Conservation (phyloP, 1,139 yeast species). For the Yamadazyma conglobata region DNA sequence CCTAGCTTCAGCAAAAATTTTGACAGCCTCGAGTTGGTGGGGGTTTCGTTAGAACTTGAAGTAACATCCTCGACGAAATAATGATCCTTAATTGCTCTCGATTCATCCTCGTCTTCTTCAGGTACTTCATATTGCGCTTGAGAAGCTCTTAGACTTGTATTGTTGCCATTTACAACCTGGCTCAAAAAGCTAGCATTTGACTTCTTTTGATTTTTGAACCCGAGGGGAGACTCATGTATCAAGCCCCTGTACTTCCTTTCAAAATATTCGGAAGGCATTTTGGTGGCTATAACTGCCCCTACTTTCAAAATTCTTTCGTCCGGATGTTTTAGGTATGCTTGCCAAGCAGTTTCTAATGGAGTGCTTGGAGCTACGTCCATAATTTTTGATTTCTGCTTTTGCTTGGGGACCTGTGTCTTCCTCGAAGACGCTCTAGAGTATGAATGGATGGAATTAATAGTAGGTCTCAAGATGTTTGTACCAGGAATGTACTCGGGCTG, state of each 20-base stretch:
- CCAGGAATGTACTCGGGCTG: constrained; percentile 50
- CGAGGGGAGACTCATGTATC: constrained; percentile 60
- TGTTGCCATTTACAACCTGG: constrained; percentile 55
- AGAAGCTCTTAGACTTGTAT: constrained; percentile 27
- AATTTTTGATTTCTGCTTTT: constrained; percentile 24
- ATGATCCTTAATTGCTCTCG: constrained; percentile 29
- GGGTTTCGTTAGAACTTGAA: constrained; percentile 6
- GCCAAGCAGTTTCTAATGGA: constrained; percentile 68
- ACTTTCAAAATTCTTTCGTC: constrained; percentile 71
- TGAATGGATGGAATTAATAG: constrained; percentile 39
- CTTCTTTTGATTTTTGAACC: constrained; percentile 24
- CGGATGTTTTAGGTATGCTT: constrained; percentile 50
- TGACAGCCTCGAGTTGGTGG: constrained; percentile 11
- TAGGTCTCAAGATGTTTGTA: constrained; percentile 55
- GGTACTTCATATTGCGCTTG: constrained; percentile 12
- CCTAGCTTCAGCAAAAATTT: constrained; percentile 32
- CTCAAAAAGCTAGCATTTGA: constrained; percentile 35
- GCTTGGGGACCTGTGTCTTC: constrained; percentile 11
- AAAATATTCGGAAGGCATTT: constrained; percentile 42
- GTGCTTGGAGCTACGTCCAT: constrained; percentile 55
- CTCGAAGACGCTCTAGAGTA: constrained; percentile 19
- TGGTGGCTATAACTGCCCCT: constrained; percentile 48
- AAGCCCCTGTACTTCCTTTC: constrained; percentile 57
- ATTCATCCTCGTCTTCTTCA: constrained; percentile 21
- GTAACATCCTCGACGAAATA: constrained; percentile 21